These are phyloP conservation scores for Ceratocystis eucalypticola DNA, from an alignment of 2,329 filamentous ascomycete species.

Conservation along the genomic window DNA sequence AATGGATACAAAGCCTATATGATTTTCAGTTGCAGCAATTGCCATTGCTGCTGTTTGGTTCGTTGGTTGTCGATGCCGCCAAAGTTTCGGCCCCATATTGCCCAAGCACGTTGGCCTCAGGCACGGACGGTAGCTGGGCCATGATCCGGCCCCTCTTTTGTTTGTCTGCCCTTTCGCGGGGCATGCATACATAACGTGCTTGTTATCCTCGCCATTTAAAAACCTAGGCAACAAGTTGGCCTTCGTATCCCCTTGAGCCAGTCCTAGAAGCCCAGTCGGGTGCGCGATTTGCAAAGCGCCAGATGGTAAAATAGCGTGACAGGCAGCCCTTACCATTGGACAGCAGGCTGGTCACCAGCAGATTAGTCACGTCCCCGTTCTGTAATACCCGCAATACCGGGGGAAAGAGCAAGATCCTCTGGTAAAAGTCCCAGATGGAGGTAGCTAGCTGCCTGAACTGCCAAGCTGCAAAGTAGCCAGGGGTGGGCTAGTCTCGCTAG, in stretches of 20 bases:
- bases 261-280: not conserved
- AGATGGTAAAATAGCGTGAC: too few relatives aligned
- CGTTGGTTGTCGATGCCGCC: not conserved
- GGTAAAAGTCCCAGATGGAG: too few relatives aligned
- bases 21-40: not conserved
- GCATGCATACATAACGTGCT: not conserved
- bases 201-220: not conserved
- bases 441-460: not conserved
- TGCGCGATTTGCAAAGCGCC: too few relatives aligned
- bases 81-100: slow-evolving; percentile 4
- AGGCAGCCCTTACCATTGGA: not conserved
- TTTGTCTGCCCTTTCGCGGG: not conserved
- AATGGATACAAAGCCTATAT: not conserved
- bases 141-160: not conserved
- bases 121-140: not conserved
- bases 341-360: too few relatives aligned
- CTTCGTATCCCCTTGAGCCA: not conserved
- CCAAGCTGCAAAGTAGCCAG: not conserved
- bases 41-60: not conserved
- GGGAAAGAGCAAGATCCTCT: too few relatives aligned
- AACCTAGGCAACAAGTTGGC: not conserved
- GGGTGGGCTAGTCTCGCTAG: not conserved
- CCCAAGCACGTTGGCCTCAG: not conserved
- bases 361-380: too few relatives aligned
- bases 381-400: too few relatives aligned